Evolutionary conservation across 1,284 basidiomycete species (phyloP), one percentile per base, ranked within the genome.

Genomic region (Ganoderma resinaceum): DNA sequence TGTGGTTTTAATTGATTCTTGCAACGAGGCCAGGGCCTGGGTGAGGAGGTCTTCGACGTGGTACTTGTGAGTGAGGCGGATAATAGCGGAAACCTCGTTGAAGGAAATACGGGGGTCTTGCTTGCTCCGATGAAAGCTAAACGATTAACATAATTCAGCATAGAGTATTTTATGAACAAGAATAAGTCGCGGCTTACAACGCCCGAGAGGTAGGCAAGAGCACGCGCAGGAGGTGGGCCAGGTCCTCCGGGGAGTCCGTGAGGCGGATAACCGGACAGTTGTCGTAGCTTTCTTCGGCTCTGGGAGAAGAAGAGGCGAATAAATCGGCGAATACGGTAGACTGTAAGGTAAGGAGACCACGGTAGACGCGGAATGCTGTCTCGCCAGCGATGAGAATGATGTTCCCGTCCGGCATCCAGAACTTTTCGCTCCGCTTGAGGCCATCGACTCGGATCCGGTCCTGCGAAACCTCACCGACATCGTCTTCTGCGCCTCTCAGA

Each of bases 361-460:
- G 84, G 73, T 93, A 91, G 1, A 93, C 87, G 70, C 89, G 91
- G 83, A 93, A 93, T 0, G 84, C 86, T 9, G 83, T 82, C 8
- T 78, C 77, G 0, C 83, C 84, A 2, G 87, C 82, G 53, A 90
- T 76, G 66, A 93, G 83, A 61, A 92, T 80, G 42, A 91, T 80
- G 74, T 91, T 93, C 5, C 91, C 91, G 72, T 93, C 91, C 0
- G 79, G 73, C 76, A 93, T 91, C 89, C 89, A 92, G 72, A 91
- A 84, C 66, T 90, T 88, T 1, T 88, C 38, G 20, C 38, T 40
- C n/a, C 16, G 59, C 18, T 23, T 58, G 33, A 58, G 33, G 12
- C 5, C 8, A 18, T 23, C 20, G n/a, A 23, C n/a, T 38, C 11
- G 37, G 52, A 31, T 29, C 2, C 3, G 33, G 23, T 46, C 43